phyloP scores from a whole-genome alignment of 495 filamentous ascomycete species.

The Schizothecium vesticola region DNA sequence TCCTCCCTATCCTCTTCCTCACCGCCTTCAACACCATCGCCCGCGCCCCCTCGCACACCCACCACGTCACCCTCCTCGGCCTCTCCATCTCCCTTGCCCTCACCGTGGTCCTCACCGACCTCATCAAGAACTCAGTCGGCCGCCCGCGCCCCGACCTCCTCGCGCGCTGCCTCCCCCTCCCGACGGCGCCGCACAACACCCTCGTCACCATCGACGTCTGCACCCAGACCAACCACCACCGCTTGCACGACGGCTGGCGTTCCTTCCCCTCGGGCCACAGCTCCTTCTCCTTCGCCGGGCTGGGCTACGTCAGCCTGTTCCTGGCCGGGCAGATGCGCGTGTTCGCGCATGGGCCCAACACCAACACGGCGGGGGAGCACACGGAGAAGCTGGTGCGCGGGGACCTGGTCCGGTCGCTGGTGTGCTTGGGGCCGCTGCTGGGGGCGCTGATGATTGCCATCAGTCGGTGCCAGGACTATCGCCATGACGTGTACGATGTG shows the following conservation, averaged over 20 bases:
- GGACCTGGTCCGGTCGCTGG: constrained; percentile 62
- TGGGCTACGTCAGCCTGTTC: constrained; percentile 80
- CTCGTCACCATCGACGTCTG: constrained; percentile 75
- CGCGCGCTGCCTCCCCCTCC: constrained; percentile 70
- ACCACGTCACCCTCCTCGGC: constrained; percentile 79
- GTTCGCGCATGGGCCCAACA: constrained; percentile 58
- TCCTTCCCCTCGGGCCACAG: constrained; percentile 89
- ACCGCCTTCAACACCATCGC: constrained; percentile 57
- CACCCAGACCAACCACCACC: constrained; percentile 70
- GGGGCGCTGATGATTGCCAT: constrained; percentile 85
- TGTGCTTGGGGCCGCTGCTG: constrained; percentile 64
- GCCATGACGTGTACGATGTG: constrained; percentile 94
- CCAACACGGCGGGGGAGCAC: constrained; percentile 7
- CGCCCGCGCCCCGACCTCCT: constrained; percentile 87
- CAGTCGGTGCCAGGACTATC: constrained; percentile 86
- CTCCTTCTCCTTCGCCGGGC: constrained; percentile 76
- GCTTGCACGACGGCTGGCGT: constrained; percentile 86
- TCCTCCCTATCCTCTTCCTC: constrained; percentile 62
- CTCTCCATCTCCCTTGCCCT: constrained; percentile 72
- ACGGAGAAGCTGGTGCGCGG: constrained; percentile 29
- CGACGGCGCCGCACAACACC: constrained; percentile 56
- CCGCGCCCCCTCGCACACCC: constrained; percentile 64
- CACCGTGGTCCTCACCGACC: constrained; percentile 77
- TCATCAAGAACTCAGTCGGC: constrained; percentile 88
- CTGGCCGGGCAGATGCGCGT: constrained; percentile 73